Evolutionary conservation across 768 basidiomycete genomes (phyloP).

Genomic region (Hirschioporus abietinus): DNA sequence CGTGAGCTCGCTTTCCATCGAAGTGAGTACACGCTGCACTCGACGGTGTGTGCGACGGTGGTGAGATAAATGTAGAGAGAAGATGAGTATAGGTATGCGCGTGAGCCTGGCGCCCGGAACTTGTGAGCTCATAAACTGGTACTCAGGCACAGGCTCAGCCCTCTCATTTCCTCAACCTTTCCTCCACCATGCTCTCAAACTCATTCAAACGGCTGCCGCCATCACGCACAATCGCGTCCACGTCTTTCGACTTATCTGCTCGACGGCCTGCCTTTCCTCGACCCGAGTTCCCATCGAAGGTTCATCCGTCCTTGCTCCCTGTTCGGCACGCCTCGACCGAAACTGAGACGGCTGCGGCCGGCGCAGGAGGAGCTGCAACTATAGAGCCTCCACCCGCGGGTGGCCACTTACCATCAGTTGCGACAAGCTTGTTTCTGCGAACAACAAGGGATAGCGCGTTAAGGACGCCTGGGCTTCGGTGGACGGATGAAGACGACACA

Average conservation of each 20-base stretch:
- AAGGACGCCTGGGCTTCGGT: conserved; percentile 66
- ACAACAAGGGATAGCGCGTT: conserved; percentile 65
- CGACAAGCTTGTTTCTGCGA: conserved; percentile 60
- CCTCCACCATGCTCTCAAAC: background rate
- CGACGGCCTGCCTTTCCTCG: background rate
- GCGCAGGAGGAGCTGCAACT: background rate
- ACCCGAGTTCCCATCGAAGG: background rate
- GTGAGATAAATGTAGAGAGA: conserved; percentile 8
- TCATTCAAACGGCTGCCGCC: background rate
- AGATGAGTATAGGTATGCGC: conserved; percentile 14
- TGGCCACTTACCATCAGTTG: conserved; percentile 69
- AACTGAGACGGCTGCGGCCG: background rate
- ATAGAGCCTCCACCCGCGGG: conserved; percentile 68
- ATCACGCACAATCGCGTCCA: background rate
- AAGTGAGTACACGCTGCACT: conserved; percentile 9
- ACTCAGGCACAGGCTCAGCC: conserved; percentile 5
- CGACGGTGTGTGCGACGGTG: conserved; percentile 11
- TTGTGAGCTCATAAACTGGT: conserved; percentile 18
- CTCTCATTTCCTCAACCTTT: background rate
- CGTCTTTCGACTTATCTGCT: background rate
- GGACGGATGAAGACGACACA: conserved; percentile 56
- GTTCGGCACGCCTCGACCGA: background rate
- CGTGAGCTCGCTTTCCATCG: conserved; percentile 78
- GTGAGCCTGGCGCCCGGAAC: conserved; percentile 16
- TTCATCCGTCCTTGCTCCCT: background rate